Evolutionary conservation across 352 stramenopile genomes (phyloP).

Genomic region (Saprolegnia diclina): DNA sequence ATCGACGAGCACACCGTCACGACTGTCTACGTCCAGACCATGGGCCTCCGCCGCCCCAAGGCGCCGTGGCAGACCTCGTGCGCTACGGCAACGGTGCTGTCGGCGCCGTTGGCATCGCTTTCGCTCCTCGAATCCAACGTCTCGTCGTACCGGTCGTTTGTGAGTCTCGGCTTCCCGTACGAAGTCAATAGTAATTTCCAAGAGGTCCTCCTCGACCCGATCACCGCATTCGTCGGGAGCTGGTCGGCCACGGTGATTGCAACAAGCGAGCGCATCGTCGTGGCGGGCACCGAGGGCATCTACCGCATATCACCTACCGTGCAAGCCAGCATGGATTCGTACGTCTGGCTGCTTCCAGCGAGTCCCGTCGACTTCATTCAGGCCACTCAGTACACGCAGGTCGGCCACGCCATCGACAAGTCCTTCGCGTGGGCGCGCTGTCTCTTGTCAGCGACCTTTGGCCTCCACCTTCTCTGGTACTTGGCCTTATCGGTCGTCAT

Average conservation of each 20-base stretch:
- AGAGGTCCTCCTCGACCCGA: background rate
- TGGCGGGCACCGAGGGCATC: constrained; percentile 1
- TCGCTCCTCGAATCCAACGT: background rate
- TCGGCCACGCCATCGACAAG: too few species aligned
- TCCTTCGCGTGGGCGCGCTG: too few species aligned
- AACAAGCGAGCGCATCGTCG: background rate
- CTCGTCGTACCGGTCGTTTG: background rate
- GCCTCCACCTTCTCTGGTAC: too few species aligned
- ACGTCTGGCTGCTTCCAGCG: too few species aligned
- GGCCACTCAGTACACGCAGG: too few species aligned
- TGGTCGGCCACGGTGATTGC: background rate
- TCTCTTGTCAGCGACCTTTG: too few species aligned
- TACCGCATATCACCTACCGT: background rate
- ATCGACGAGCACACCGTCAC: background rate
- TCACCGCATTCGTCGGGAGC: background rate
- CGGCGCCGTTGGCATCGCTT: background rate
- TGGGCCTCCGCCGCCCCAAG: background rate
- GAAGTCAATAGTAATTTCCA: background rate
- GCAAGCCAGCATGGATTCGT: constrained; percentile 1
- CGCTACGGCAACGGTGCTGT: background rate
- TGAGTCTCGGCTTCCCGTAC: constrained; percentile 5
- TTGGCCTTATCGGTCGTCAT: too few species aligned
- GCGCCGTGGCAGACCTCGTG: background rate
- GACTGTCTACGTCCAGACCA: background rate
- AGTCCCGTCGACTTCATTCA: too few species aligned